Conservation (phyloP, 257 asterid species). For the Asclepias syriaca region DNA sequence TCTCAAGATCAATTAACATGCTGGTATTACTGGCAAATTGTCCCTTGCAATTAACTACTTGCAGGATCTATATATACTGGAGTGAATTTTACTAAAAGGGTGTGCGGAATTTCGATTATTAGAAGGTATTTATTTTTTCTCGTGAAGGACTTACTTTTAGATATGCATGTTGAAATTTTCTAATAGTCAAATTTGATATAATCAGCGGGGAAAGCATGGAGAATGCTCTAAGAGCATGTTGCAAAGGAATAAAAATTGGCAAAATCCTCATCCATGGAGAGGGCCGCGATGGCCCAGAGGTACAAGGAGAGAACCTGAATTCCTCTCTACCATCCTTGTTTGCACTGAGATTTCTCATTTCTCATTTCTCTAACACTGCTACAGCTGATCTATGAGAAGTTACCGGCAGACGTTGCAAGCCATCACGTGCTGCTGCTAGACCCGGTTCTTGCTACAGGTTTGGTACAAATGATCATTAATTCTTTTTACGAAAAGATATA, state of each 20-base stretch:
- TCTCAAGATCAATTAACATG: not conserved
- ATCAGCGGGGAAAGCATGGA: constrained; percentile 98
- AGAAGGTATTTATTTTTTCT: constrained; percentile 59
- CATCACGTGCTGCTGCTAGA: constrained; percentile 88
- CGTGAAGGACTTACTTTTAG: not conserved
- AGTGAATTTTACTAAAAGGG: constrained; percentile 71
- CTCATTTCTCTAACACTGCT: constrained; percentile 14
- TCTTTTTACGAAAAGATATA: not conserved
- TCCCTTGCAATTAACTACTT: constrained; percentile 4
- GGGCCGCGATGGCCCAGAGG: constrained; percentile 64
- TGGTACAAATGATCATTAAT: not conserved
- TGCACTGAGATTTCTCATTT: constrained; percentile 15
- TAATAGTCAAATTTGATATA: constrained; percentile 10
- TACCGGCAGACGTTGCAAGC: constrained; percentile 81
- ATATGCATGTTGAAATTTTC: not conserved
- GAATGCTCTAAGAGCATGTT: constrained; percentile 89
- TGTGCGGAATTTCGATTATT: constrained; percentile 88
- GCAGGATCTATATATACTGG: constrained; percentile 84
- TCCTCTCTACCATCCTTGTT: not conserved
- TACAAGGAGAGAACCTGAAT: constrained; percentile 17
- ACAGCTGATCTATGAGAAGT: constrained; percentile 90
- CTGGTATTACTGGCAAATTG: not conserved
- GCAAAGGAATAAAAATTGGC: constrained; percentile 92
- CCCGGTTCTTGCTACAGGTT: constrained; percentile 95
- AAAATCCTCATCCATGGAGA: constrained; percentile 79